Percentiles rank a stretch among this genome's conserved stretches.
phyloP scores from a whole-genome alignment of 1,139 yeast species.

The Geotrichum reessii region DNA sequence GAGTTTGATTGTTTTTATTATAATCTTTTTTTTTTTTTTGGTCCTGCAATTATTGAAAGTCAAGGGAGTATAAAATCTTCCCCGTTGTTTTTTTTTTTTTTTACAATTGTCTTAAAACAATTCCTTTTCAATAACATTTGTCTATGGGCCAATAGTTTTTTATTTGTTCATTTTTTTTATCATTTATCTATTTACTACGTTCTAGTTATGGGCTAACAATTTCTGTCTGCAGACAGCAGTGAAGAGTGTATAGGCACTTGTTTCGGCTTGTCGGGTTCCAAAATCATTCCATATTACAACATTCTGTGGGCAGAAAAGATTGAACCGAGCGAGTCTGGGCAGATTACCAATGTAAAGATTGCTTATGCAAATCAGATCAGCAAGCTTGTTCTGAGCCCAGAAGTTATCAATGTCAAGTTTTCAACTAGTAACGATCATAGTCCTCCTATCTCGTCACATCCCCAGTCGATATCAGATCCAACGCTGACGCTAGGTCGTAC shows the following conservation, averaged over 20 bases:
- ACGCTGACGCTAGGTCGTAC: neutral
- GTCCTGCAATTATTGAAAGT: neutral
- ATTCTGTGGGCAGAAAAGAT: slow-evolving; percentile 11
- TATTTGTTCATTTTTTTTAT: neutral
- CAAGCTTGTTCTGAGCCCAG: neutral
- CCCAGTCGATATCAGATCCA: neutral
- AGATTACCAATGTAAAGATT: neutral
- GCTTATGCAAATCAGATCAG: slow-evolving; percentile 9
- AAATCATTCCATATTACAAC: slow-evolving; percentile 9
- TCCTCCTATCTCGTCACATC: neutral
- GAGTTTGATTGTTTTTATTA: no score
- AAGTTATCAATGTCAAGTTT: neutral
- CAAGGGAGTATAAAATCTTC: no score
- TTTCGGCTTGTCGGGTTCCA: neutral
- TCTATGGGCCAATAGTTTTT: no score
- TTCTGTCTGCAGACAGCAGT: neutral
- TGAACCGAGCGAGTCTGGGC: neutral
- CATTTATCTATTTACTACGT: neutral
- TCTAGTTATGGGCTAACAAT: neutral
- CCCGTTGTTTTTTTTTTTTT: no score
- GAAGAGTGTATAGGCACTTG: neutral
- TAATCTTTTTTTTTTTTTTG: neutral
- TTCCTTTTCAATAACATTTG: no score
- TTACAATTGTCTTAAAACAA: no score
- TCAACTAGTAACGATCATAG: neutral